Evolutionary conservation across 352 stramenopile species (phyloP).

Genomic region (Aphanomyces invadans): DNA sequence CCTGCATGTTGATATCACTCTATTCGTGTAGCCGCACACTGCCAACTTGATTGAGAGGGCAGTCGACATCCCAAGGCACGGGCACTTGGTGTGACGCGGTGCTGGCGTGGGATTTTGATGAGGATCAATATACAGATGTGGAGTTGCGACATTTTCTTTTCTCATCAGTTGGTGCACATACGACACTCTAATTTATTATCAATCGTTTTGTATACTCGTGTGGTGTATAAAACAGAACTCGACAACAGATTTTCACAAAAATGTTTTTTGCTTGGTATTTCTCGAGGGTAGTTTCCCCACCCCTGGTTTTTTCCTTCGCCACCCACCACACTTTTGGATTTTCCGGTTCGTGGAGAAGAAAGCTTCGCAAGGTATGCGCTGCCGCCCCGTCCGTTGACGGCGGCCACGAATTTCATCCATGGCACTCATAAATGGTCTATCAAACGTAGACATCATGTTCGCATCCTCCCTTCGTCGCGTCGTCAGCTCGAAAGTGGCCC

Average conservation of each 20-base stretch:
- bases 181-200: background rate
- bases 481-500: conserved; percentile 5
- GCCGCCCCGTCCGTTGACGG: background rate
- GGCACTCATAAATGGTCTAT: background rate
- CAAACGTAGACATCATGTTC: conserved; percentile 15
- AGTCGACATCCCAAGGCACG: conserved; percentile 6
- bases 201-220: too few species aligned
- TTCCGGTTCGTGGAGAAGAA: conserved; percentile 6
- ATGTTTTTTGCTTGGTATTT: background rate
- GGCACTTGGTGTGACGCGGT: too few species aligned
- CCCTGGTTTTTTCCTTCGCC: background rate
- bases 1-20: too few species aligned
- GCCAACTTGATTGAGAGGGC: too few species aligned
- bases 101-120: background rate
- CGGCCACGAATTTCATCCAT: background rate
- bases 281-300: conserved; percentile 1
- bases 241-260: background rate
- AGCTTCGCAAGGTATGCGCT: conserved; percentile 1
- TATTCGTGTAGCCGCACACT: too few species aligned
- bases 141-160: too few species aligned
- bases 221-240: conserved; percentile 3
- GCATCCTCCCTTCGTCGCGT: conserved; percentile 17
- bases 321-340: conserved; percentile 12
- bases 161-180: too few species aligned
- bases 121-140: too few species aligned